Conservation (phyloP, 2,329 filamentous ascomycete genomes). For the Gaeumannomyces sp. region DNA sequence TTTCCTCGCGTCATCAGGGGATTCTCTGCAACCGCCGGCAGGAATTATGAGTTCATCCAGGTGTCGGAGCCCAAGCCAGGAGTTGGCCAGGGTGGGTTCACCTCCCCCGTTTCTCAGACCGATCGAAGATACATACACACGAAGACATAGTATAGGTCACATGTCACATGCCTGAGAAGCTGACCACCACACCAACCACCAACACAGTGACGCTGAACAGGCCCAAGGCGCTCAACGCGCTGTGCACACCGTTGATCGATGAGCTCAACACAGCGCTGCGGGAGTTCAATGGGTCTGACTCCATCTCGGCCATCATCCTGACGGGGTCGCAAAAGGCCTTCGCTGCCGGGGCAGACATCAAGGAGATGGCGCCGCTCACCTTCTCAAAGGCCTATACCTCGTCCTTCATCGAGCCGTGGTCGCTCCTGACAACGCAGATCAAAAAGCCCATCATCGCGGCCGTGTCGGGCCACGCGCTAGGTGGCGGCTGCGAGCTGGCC, state of each 20-base stretch:
- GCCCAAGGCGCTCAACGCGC: conserved; percentile 90
- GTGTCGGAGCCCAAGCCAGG: conserved; percentile 80
- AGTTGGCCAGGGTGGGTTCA: conserved; percentile 70
- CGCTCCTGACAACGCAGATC: conserved; percentile 70
- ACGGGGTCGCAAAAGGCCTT: conserved; percentile 89
- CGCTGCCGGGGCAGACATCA: conserved; percentile 95
- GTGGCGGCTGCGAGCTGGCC: conserved; percentile 91
- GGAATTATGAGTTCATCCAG: conserved; percentile 72
- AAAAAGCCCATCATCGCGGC: conserved; percentile 94
- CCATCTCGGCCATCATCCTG: conserved; percentile 71
- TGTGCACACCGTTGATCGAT: conserved; percentile 81
- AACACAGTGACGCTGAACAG: conserved; percentile 79
- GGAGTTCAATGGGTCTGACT: conserved; percentile 62
- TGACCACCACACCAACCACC: background rate
- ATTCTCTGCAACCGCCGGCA: conserved; percentile 40
- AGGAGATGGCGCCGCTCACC: conserved; percentile 92
- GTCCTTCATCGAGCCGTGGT: conserved; percentile 96
- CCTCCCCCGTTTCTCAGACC: background rate
- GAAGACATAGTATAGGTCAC: too few relatives aligned
- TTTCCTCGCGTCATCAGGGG: conserved; percentile 49
- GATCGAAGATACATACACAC: background rate
- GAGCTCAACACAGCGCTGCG: conserved; percentile 79
- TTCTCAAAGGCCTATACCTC: conserved; percentile 82
- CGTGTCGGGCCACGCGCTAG: conserved; percentile 89
- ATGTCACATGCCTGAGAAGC: background rate